These are phyloP conservation scores for Diaporthe capsici DNA, from an alignment of 2,329 filamentous ascomycete genomes.

Conservation along the genomic window DNA sequence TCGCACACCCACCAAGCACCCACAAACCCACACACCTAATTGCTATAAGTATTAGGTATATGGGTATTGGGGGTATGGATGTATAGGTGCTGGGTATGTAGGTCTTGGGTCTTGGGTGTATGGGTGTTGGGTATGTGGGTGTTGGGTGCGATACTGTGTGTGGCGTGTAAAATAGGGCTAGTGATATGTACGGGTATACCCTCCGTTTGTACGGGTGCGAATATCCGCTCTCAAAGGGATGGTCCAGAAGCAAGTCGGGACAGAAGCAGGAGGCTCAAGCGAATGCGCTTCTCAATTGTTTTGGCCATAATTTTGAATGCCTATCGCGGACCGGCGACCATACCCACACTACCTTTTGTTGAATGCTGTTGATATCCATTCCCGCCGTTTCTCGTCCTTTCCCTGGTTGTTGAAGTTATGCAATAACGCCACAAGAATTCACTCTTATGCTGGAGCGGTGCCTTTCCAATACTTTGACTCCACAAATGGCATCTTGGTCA, in stretches of 20 bases:
- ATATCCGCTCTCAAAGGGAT: too few relatives aligned
- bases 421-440: background rate
- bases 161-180: too few relatives aligned
- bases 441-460: slow-evolving; percentile 41
- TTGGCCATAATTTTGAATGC: background rate
- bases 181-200: too few relatives aligned
- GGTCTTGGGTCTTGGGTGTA: too few relatives aligned
- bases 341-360: slow-evolving; percentile 4
- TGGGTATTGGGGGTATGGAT: too few relatives aligned
- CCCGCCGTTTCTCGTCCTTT: background rate
- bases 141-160: too few relatives aligned
- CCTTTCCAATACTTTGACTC: slow-evolving; percentile 81
- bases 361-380: background rate
- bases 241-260: background rate
- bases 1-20: too few relatives aligned
- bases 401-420: background rate
- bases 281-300: background rate
- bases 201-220: too few relatives aligned
- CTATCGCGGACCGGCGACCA: background rate
- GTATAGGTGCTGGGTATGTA: too few relatives aligned
- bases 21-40: too few relatives aligned
- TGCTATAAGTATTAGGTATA: too few relatives aligned
- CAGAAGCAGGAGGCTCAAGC: background rate
- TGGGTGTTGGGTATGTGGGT: too few relatives aligned
- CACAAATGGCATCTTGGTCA: slow-evolving; percentile 92